Base-by-base conservation (phyloP, 805 yeast species). In the Priceomyces carsonii region DNA sequence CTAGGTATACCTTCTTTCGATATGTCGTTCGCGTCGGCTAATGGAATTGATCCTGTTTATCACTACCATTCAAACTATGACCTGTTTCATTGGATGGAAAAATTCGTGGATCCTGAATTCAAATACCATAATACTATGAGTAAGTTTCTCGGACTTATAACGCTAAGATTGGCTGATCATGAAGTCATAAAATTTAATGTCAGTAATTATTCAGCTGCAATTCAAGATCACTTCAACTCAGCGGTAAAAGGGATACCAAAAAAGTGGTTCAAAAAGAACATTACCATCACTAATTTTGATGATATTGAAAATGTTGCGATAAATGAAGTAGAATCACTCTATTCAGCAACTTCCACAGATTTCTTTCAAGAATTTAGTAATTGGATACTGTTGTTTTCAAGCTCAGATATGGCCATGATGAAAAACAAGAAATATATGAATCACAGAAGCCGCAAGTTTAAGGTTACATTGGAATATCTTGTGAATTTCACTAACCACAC, bases 61-160 rank as follows among this genome's bases (percentile, higher is more conserved):
- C 90, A 82, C 41, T 82, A 84, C 55, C 91, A 84, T 53, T 82
- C 90, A 12, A 78, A 80, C 53, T 84, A 80, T 51, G 89, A 82
- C 56, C 80, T 86, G 1, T 78, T 62, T 55, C 66, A 77, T 44
- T 84, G 91, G 91, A 80, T 83, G 82, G 66, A 69, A 23, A 65
- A 59, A 4, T 72, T 56, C 52, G 84, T 77, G 18, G 90, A 83
- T 51, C 81, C 83, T 9, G 79, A 73, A 0, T 82, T 79, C 61
- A 64, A 65, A 26, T 69, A 57, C 43, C 90, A 84, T 56, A 76
- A 77, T 34, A 55, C 79, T 4, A 54, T 75, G 51, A 71, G 82
- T 10, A 73, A 78, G 51, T 67, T 65, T 33, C 51, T 78, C 40
- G 84, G 85, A 2, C 50, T 76, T 16, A 31, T 75, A 3, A 60